Evolutionary conservation across 2,329 filamentous ascomycete species (phyloP).

Genomic region (Colletotrichum zoysiae): DNA sequence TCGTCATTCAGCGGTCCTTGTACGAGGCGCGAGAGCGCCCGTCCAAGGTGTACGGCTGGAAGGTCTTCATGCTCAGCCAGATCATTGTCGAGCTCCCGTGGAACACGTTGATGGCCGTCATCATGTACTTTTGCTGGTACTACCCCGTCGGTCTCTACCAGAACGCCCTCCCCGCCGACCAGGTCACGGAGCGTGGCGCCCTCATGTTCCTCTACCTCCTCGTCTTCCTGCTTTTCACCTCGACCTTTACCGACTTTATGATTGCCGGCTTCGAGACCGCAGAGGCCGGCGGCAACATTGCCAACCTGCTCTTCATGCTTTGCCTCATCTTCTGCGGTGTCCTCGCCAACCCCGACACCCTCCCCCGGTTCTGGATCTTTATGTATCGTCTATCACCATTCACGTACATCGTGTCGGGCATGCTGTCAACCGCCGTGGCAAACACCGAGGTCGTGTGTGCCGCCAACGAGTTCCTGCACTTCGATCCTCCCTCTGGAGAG

Average conservation of each 20-base stretch:
- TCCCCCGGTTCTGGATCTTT: conserved; percentile 85
- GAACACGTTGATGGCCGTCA: conserved; percentile 80
- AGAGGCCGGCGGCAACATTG: conserved; percentile 81
- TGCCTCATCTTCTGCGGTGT: conserved; percentile 83
- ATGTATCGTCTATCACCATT: conserved; percentile 88
- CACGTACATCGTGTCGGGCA: conserved; percentile 81
- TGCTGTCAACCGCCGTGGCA: conserved; percentile 78
- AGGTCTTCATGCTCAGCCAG: conserved; percentile 85
- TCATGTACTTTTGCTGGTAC: conserved; percentile 87
- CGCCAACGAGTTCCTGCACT: conserved; percentile 75
- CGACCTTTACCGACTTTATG: conserved; percentile 83
- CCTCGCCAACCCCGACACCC: conserved; percentile 70
- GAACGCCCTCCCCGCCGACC: conserved; percentile 73
- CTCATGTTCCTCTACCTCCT: conserved; percentile 84
- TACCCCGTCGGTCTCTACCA: conserved; percentile 84
- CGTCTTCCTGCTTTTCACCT: conserved; percentile 83
- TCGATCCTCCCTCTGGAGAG: conserved; percentile 69
- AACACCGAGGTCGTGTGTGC: conserved; percentile 76
- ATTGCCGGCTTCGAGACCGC: conserved; percentile 82
- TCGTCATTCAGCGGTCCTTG: conserved; percentile 82
- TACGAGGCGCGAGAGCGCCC: conserved; percentile 90
- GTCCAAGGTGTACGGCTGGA: conserved; percentile 87
- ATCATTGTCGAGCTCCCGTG: conserved; percentile 89
- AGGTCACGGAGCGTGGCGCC: conserved; percentile 76
- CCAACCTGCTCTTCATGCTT: conserved; percentile 80